Conservation (phyloP, 352 stramenopile genomes). For the Phytophthora tentaculata region DNA sequence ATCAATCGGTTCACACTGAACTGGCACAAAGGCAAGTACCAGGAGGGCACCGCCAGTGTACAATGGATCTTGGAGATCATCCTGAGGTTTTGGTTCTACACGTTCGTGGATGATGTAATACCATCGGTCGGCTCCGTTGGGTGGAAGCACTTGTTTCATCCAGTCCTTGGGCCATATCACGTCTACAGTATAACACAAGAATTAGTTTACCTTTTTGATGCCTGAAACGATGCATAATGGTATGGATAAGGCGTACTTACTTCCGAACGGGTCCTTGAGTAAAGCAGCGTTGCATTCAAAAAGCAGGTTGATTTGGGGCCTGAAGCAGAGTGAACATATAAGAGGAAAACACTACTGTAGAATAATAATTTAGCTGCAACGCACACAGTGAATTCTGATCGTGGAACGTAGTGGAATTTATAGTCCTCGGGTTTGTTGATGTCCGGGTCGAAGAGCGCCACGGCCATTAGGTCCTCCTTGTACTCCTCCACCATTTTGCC, state of each 20-base stretch:
- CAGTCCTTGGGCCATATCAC: constrained; percentile 81
- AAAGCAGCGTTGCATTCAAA: constrained; percentile 72
- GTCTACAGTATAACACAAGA: too few relatives aligned
- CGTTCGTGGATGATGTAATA: constrained; percentile 79
- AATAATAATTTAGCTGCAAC: constrained; percentile 12
- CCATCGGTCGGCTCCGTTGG: constrained; percentile 57
- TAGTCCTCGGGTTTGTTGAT: constrained; percentile 46
- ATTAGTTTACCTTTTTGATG: too few relatives aligned
- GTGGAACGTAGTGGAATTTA: constrained; percentile 51
- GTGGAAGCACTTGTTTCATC: constrained; percentile 63
- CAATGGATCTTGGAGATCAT: constrained; percentile 64
- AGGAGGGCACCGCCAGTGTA: constrained; percentile 60
- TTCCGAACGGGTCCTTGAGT: constrained; percentile 71
- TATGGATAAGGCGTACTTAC: too few relatives aligned
- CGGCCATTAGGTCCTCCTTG: constrained; percentile 71
- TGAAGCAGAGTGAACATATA: constrained; percentile 6
- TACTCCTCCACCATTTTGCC: constrained; percentile 73
- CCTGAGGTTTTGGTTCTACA: constrained; percentile 57
- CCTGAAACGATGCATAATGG: too few relatives aligned
- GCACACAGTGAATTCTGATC: constrained; percentile 70
- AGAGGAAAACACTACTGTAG: not conserved
- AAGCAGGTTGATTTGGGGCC: constrained; percentile 61
- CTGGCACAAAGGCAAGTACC: constrained; percentile 63
- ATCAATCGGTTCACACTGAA: constrained; percentile 57
- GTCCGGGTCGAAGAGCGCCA: constrained; percentile 58